A percentile compares a stretch with the other conserved stretches of the same genome.
phyloP scores from a whole-genome alignment of 176 grass and related monocot species.

The Miscanthus lutarioriparius region DNA sequence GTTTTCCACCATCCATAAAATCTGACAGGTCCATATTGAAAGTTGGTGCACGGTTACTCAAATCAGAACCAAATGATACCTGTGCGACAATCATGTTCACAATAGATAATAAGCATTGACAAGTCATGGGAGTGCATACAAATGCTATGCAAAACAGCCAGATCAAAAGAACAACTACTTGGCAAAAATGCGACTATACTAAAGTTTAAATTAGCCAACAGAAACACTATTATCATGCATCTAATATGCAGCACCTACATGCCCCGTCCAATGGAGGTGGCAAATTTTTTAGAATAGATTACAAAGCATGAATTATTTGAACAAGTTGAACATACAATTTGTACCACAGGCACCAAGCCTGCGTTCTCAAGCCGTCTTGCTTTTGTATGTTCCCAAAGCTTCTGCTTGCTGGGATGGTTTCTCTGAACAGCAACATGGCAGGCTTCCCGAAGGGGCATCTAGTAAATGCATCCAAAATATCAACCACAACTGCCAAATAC shows the following conservation, averaged over 20 bases:
- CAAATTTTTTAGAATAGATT: neutral
- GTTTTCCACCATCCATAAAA: constrained; percentile 83
- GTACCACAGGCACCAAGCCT: constrained; percentile 62
- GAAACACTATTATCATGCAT: neutral
- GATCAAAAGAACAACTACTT: constrained; percentile 9
- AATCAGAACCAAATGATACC: constrained; percentile 97
- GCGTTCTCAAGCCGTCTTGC: constrained; percentile 74
- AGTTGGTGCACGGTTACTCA: constrained; percentile 85
- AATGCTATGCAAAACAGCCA: neutral
- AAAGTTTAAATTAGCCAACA: constrained; percentile 4
- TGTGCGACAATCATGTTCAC: constrained; percentile 37
- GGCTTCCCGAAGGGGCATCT: constrained; percentile 99
- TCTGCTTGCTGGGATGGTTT: constrained; percentile 72
- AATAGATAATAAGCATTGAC: neutral
- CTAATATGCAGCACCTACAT: constrained; percentile 10
- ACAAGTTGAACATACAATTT: constrained; percentile 71
- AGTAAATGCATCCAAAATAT: constrained; percentile 36
- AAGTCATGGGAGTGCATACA: constrained; percentile 15
- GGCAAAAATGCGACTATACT: neutral
- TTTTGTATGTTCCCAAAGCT: constrained; percentile 88
- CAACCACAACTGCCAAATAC: constrained; percentile 4
- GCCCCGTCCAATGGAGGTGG: neutral
- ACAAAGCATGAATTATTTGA: constrained; percentile 17
- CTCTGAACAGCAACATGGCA: constrained; percentile 97
- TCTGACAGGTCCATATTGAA: constrained; percentile 91